Evolutionary conservation across 192 early-diverging fungal genomes (phyloP).

Genomic region (Backusella westeae): DNA sequence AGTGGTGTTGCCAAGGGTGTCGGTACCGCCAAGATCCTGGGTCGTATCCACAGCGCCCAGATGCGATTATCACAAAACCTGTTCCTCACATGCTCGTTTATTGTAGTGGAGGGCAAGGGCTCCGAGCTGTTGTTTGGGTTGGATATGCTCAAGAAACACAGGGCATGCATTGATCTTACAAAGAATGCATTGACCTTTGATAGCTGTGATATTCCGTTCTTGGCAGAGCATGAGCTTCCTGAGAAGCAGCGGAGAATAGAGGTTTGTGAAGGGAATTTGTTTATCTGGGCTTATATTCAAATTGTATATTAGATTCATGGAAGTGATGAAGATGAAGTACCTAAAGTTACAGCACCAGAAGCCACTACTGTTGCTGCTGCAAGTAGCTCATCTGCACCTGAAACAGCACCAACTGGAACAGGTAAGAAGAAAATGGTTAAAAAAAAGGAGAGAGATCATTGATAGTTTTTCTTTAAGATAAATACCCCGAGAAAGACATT

Average conservation of each 20-base stretch:
- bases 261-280: not conserved
- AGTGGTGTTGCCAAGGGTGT: constrained; percentile 91
- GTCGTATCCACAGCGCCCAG: constrained; percentile 88
- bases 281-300: not conserved
- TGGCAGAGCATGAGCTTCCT: constrained; percentile 91
- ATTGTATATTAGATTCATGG: constrained; percentile 25
- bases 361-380: constrained; percentile 12
- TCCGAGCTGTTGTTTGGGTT: constrained; percentile 91
- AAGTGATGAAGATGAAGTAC: constrained; percentile 39
- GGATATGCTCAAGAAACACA: constrained; percentile 92
- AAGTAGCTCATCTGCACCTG: not conserved
- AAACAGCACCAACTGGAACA: not conserved
- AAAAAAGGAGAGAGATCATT: not conserved
- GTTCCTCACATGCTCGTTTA: constrained; percentile 85
- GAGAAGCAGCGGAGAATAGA: constrained; percentile 50
- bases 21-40: constrained; percentile 94
- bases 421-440: not conserved
- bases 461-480: not conserved
- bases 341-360: constrained; percentile 28
- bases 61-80: constrained; percentile 77
- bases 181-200: constrained; percentile 82
- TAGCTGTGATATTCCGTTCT: constrained; percentile 77
- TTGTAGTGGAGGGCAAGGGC: constrained; percentile 90
- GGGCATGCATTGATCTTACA: constrained; percentile 86
- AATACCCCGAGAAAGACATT: constrained; percentile 68